Evolutionary conservation across 2,329 filamentous ascomycete species (phyloP), one percentile per base, ranked within the genome.

Genomic region (Didymella exigua): DNA sequence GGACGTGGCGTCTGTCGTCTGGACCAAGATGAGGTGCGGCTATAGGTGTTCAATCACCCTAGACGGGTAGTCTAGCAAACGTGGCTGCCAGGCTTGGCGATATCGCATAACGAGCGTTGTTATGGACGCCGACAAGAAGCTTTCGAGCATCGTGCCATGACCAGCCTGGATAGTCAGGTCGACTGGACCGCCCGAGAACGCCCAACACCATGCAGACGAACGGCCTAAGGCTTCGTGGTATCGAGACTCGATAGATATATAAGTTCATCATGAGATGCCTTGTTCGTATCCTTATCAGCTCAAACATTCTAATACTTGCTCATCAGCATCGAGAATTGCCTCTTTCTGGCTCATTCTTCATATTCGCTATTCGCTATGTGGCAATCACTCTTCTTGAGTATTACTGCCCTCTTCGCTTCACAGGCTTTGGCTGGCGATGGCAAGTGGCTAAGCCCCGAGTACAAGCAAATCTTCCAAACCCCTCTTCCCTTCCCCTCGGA

Each of bases 401-500:
- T 57, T 44, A 50, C 52, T n/a, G 61, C 65, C 14, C 43, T 63
- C 38, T 49, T 63, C 13, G 55, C 58, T 26, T 56, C 51, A 21
- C 58, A 61, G 26, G 59, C 48, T 29, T 52, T 58, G 8, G 66
- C 65, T 42, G 65, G 63, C 31, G 65, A 68, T 19, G 38, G 56
- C 33, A 29, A 68, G 9, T 70, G 67, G 65, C 42, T 67, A 18
- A 72, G 69, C 30, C 75, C 75, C 1, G 69, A 67, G 16, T 77
- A 77, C 55, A 66, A 66, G 29, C 60, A 71, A 50, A 70, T 78
- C 41, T 78, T 70, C 58, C 60, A 72, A 38, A 65, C 74, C 5
- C 69, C 78, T n/a, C 71, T 82, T 0, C 79, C 80, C 1, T 77
- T 79, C 18, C 79, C 79, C 19, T 76, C 78, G 1, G 56, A 77